Base-by-base conservation (phyloP, 2,329 filamentous ascomycete genomes). In the Hypoxylon sp. region DNA sequence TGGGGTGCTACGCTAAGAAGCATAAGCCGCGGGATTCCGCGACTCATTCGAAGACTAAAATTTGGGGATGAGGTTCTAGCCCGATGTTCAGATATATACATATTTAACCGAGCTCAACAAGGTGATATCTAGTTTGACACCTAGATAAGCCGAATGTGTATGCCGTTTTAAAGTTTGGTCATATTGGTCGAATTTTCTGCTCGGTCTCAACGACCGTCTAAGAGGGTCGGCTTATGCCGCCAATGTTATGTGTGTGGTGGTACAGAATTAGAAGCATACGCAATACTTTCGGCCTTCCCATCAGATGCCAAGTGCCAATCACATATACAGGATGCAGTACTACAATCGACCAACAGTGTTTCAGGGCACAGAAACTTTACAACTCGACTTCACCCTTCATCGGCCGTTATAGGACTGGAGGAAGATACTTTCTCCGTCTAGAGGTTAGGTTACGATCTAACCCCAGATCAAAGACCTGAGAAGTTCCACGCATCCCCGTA, bases 11-110 rank as follows among this genome's bases (percentile, higher is more conserved):
- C 14, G 17, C 26, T 26, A 37, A 46, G 37, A 22, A 44, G 24
- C n/a, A 44, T 13, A 55, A 22, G 8, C 19, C 26, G 47, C 24
- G 29, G 42, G 31, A 46, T 55, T 35, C 14, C 33, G 42, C 56
- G 55, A 65, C 55, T 70, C 50, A 31, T 50, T 42, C 24, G 17
- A 53, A 59, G 3, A 14, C 44, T 58, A n/a, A 63, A 57, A 46
- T 39, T 14, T 29, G 44, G 29, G 46, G 19, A 53, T 9, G 11
- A 10, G 11, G 31, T 22, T 63, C n/a, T 22, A 17, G 46, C 19
- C 37, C 24, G 17, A 51, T 54, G 14, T 44, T 33, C 46, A 48
- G 35, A 55, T 58, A 46, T 39, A 17, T 26, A n/a, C 17, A 17
- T 26, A 22, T 14, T 62, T 6, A 10, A 19, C 42, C 29, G 31